Base-by-base conservation (phyloP, 805 yeast genomes). In the Yamadazyma endophytica region DNA sequence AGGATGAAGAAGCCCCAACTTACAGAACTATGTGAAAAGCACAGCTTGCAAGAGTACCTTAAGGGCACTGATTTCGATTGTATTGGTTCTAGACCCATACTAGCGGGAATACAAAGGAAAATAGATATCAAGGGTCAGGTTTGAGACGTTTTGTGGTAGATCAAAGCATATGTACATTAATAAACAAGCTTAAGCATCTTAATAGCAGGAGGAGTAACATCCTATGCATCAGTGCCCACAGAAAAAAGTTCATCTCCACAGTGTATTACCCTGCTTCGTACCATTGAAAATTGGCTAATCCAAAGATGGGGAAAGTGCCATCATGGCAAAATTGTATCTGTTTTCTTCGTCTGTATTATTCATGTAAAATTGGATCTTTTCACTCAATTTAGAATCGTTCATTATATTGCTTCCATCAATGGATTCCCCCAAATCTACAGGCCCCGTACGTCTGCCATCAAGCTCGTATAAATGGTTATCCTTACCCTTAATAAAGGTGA, bases 81-180 rank as follows among this genome's bases (percentile, higher is more conserved):
- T 32, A 43, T 44, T 1, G 39, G 40, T 3, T 52, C 64, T 2
- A 52, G 72, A 35, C 55, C 49, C 0, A 54, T 77, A 4, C 52
- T 60, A 25, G 39, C 53, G 37, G 39, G 61, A 49, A 28, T 64
- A 56, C 42, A 56, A 54, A 73, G 62, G 37, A 80, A 70, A 49
- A 78, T 89, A 9, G 97, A 89, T 50, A 88, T 90, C 40, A 89
- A 89, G 63, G 97, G 97, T 1, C 97, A 89, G 57, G 68, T 78
- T 6, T 79, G 54, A 43, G 11, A 5, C 9, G 11, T 6, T 14
- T 17, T 31, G 21, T 19, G 29, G 16, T n/a, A n/a, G n/a, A n/a
- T n/a, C n/a, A n/a, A n/a, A n/a, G 33, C 13, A 25, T 16, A 17
- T 13, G 9, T 13, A 6, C 7, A 29, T 25, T 9, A 7, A 6